Base-by-base conservation (phyloP, 306 rosid species). In the Castanea mollissima region DNA sequence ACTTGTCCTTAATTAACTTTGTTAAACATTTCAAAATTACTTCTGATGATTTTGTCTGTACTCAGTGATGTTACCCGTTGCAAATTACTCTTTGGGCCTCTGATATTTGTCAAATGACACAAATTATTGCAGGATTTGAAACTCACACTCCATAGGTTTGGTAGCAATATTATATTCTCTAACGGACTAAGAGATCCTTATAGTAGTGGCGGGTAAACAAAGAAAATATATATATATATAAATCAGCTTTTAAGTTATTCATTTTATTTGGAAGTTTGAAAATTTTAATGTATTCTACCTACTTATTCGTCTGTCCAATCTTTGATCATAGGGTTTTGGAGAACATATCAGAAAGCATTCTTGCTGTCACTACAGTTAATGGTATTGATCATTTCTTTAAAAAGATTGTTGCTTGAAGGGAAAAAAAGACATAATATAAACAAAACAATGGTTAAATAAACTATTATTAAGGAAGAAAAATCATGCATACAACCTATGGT, bases 151-250 rank as follows among this genome's bases (percentile, higher is more conserved):
- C 74, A 49, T 2, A 85, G 89, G 55, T 92, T 92, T 69, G 97
- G 59, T 29, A 91, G 96, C 85, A 92, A 92, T 81, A 91, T 92
- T 54, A 88, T 92, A 55, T 92, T 92, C 91, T 92, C 97, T 78
- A 92, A 91, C 79, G 96, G 97, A 18, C 79, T 92, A 29, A 81
- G 67, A 76, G 96, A 91, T 79, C 97, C 97, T 15, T 91, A 88
- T 77, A 91, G 96, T n/a, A 80, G 83, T 55, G 96, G 91, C 73
- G 94, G 96, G 96, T 92, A 88, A 69, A 58, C 21, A 5, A 41
- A 41, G 12, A 41, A 41, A 41, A 21, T 21, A 21, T 21, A 21
- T 21, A 21, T 21, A 21, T 31, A 25, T 1, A 49, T 35, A 62
- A 54, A 64, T 5, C 68, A 69, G 29, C 6, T 12, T 41, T 12